Evolutionary conservation across 2,329 filamentous ascomycete species (phyloP).

Genomic region (Verticillium zaregamsianum): DNA sequence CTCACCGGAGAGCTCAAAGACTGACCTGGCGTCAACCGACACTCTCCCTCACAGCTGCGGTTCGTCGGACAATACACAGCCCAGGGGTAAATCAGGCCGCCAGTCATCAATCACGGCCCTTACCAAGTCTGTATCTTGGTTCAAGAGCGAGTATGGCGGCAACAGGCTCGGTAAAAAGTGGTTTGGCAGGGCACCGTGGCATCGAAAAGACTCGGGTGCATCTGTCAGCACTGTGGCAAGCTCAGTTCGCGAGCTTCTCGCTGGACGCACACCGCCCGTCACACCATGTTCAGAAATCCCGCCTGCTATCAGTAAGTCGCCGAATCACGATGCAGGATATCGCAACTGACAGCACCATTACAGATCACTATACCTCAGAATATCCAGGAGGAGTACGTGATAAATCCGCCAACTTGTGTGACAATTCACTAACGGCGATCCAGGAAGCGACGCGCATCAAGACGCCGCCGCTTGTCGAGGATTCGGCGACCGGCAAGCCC

Average conservation of each 20-base stretch:
- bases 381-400: constrained; percentile 30
- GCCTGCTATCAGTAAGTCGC: background rate
- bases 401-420: background rate
- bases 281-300: constrained; percentile 19
- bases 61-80: background rate
- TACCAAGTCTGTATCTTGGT: constrained; percentile 6
- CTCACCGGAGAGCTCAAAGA: background rate
- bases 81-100: background rate
- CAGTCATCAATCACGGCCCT: background rate
- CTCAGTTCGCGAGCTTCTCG: constrained; percentile 34
- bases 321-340: background rate
- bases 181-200: constrained; percentile 37
- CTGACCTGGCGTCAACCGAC: background rate
- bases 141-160: constrained; percentile 26
- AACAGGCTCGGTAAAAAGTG: constrained; percentile 27
- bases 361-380: background rate
- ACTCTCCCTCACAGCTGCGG: background rate
- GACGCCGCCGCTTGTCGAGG: constrained; percentile 40
- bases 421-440: background rate
- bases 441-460: constrained; percentile 46
- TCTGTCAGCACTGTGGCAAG: constrained; percentile 35
- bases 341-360: background rate
- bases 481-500: constrained; percentile 28
- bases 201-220: constrained; percentile 30
- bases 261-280: constrained; percentile 27